These are phyloP conservation scores for Oenanthe javanica DNA, from an alignment of 140 eudicot species.

Conservation along the genomic window DNA sequence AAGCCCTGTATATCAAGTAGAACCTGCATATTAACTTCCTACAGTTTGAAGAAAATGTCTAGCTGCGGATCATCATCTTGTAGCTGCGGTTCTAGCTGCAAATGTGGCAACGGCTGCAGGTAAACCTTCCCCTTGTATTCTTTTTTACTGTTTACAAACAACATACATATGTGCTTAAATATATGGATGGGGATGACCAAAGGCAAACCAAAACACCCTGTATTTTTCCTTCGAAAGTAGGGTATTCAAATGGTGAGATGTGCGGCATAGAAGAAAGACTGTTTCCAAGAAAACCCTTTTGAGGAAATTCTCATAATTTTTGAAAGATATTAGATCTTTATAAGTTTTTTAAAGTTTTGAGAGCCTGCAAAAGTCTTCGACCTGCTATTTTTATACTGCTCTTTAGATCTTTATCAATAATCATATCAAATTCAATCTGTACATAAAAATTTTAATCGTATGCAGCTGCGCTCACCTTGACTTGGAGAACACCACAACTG, in stretches of 20 bases:
- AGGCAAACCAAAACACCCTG: neutral
- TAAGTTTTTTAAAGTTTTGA: neutral
- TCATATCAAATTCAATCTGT: neutral
- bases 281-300: neutral
- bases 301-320: neutral
- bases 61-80: conserved; percentile 46
- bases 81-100: conserved; percentile 52
- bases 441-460: neutral
- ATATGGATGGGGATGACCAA: neutral
- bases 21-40: neutral
- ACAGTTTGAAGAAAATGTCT: conserved; percentile 31
- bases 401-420: neutral
- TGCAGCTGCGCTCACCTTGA: conserved; percentile 59
- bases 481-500: conserved; percentile 37
- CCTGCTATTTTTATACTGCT: neutral
- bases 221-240: neutral
- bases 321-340: neutral
- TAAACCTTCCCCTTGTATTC: neutral
- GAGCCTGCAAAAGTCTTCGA: neutral
- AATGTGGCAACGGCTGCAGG: conserved; percentile 54
- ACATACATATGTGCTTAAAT: neutral
- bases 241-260: neutral
- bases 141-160: neutral
- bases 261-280: neutral
- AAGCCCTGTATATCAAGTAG: neutral